Percentiles rank a stretch among this genome's conserved stretches.
These are phyloP conservation scores for Talaromyces sp. DNA, from an alignment of 2,329 filamentous ascomycete genomes.

Conservation along the genomic window DNA sequence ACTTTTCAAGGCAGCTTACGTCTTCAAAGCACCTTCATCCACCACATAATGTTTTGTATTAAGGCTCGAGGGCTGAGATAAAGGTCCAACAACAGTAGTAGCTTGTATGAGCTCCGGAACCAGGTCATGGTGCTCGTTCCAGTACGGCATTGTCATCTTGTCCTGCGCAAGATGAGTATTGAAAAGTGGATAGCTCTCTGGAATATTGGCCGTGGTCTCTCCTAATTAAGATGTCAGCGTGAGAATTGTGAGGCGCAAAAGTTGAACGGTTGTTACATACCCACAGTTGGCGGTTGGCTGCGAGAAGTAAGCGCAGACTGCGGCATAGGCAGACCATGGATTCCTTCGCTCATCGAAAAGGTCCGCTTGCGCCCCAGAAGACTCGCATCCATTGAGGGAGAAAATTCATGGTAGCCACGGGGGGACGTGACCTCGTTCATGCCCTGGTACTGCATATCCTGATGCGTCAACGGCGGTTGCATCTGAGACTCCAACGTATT, in stretches of 20 bases:
- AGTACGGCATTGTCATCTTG: conserved; percentile 34
- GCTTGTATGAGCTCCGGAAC: background rate
- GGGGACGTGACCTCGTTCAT: conserved; percentile 38
- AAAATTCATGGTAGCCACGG: conserved; percentile 47
- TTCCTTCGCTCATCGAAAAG: conserved; percentile 44
- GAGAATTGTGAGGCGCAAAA: background rate
- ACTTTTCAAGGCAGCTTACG: conserved; percentile 21
- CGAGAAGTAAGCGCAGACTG: conserved; percentile 31
- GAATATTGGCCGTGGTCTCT: conserved; percentile 9
- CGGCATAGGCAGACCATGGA: conserved; percentile 37
- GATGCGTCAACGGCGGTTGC: conserved; percentile 33
- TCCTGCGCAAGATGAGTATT: conserved; percentile 31
- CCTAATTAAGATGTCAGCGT: conserved; percentile 7
- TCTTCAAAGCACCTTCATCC: conserved; percentile 35
- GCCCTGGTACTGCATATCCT: conserved; percentile 37
- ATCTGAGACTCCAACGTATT: conserved; percentile 77
- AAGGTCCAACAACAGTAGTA: conserved; percentile 5
- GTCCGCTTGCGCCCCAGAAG: conserved; percentile 42
- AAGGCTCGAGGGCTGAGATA: conserved; percentile 26
- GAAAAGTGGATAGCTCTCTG: conserved; percentile 11
- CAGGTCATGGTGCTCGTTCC: conserved; percentile 21
- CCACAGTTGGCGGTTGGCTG: conserved; percentile 29
- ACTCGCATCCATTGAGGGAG: conserved; percentile 43
- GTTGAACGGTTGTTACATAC: conserved; percentile 15
- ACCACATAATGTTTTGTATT: conserved; percentile 30